Base-by-base conservation (phyloP, 2,329 filamentous ascomycete species). In the Xylariaceae sp. region DNA sequence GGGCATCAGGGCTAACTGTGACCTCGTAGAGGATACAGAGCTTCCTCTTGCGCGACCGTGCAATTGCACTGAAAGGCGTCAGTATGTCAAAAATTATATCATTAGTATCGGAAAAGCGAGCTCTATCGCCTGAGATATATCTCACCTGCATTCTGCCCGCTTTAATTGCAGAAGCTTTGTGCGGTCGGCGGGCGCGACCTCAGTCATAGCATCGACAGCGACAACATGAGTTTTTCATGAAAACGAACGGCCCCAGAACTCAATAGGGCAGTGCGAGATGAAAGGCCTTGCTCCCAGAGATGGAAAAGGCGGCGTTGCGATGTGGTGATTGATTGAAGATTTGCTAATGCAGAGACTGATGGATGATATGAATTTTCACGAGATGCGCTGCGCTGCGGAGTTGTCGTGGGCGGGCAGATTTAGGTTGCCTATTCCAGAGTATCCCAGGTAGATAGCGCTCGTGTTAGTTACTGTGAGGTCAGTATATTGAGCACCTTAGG, bases 1-100 rank as follows among this genome's bases (percentile, higher is more conserved):
- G 77, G 72, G 77, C 76, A 73, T 84, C 79, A 69, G 80, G 75
- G 73, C 86, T 84, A 73, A 88, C 88, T 79, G 89, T 87, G 81
- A 89, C 84, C 66, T 83, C 81, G 79, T 89, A 96, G 67, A 96
- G 83, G 78, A 94, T 89, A 73, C 88, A 87, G 72, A 96, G 82
- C 81, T 95, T 95, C 75, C 91, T 87, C 84, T 95, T 94, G 75
- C 90, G 88, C 81, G 89, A 91, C 75, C 81, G 82, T 80, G 89
- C 84, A 82, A 88, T 86, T 82, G 82, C 80, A 76, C 85, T 88
- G 70, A 55, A 63, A 58, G 58, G 20, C 33, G 70, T 83, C 59
- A 84, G 73, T 67, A 79, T 52, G 53, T 56, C 67, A 45, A 75
- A 76, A 74, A 66, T 64, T 50, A 70, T 62, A 81, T 76, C 71